These are phyloP conservation scores for Chenopodium quinoa DNA, from an alignment of 148 eudicot species.

Conservation along the genomic window DNA sequence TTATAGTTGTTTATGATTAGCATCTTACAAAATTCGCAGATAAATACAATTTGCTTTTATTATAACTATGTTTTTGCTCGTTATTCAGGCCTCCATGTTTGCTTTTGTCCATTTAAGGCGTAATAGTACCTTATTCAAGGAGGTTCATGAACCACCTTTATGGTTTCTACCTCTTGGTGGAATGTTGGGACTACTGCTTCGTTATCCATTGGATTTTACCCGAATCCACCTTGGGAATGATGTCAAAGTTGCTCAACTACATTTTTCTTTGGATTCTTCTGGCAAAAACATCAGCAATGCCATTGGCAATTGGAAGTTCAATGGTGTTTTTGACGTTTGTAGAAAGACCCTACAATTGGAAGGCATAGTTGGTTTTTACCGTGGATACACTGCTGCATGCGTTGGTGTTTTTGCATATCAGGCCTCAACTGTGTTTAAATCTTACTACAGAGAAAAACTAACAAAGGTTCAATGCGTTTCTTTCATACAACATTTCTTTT, in stretches of 20 bases:
- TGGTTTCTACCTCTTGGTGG: not conserved
- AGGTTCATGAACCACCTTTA: not conserved
- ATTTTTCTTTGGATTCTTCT: constrained; percentile 20
- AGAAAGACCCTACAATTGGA: constrained; percentile 25
- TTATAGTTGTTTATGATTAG: too few species aligned
- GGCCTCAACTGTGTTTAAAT: not conserved
- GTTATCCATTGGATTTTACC: constrained; percentile 20
- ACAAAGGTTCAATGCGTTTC: not conserved
- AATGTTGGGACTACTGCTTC: not conserved
- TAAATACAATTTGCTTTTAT: not conserved
- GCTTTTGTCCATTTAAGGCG: not conserved
- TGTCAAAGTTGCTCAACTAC: constrained; percentile 9
- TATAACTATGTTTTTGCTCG: not conserved
- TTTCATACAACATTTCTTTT: too few species aligned
- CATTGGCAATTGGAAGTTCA: constrained; percentile 21
- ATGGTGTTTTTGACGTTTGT: constrained; percentile 24
- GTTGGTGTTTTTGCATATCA: not conserved
- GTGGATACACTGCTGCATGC: constrained; percentile 21
- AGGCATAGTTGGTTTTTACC: constrained; percentile 31
- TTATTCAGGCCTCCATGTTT: constrained; percentile 14
- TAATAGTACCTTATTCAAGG: not conserved
- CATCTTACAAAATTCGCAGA: too few species aligned
- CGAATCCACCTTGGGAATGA: constrained; percentile 22
- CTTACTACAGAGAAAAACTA: not conserved
- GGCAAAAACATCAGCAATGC: not conserved